Conservation (phyloP, 2,329 filamentous ascomycete species). For the Talaromyces sp. region DNA sequence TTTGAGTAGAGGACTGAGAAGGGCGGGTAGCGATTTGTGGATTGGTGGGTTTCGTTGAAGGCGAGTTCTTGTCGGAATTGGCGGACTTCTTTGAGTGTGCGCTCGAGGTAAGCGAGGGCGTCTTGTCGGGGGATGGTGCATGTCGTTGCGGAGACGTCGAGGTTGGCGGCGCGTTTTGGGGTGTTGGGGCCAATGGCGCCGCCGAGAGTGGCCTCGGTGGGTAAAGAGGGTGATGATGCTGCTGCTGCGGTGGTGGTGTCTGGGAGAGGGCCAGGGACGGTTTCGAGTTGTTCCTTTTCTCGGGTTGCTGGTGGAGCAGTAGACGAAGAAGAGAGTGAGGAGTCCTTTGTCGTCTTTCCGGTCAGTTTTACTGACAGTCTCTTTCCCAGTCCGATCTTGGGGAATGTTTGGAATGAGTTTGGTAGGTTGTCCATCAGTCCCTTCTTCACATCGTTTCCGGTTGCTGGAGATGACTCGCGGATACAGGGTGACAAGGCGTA, state of each 20-base stretch:
- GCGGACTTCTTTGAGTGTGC: constrained; percentile 66
- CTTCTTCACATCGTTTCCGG: constrained; percentile 30
- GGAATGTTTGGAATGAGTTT: constrained; percentile 22
- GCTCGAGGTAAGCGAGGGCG: constrained; percentile 64
- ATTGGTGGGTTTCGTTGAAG: constrained; percentile 55
- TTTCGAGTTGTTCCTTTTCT: constrained; percentile 13
- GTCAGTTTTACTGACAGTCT: constrained; percentile 30
- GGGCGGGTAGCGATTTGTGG: constrained; percentile 73
- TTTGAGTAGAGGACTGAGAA: constrained; percentile 82
- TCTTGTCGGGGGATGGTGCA: constrained; percentile 50
- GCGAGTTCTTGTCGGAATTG: constrained; percentile 71
- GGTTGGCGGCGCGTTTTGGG: constrained; percentile 13
- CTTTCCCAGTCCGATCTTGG: constrained; percentile 18
- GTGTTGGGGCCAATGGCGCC: constrained; percentile 7
- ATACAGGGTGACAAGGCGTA: constrained; percentile 75
- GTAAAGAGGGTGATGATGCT: neutral
- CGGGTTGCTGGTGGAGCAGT: constrained; percentile 11
- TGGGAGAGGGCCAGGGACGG: neutral
- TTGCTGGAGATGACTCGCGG: constrained; percentile 58
- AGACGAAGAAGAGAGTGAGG: neutral
- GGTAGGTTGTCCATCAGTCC: constrained; percentile 33
- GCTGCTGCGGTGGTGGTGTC: neutral
- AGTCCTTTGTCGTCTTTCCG: constrained; percentile 13
- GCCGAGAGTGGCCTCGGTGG: neutral
- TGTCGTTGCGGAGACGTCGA: constrained; percentile 17